Evolutionary conservation across 306 rosid genomes (phyloP), one percentile per base, ranked within the genome.

Genomic region (Betula pendula): DNA sequence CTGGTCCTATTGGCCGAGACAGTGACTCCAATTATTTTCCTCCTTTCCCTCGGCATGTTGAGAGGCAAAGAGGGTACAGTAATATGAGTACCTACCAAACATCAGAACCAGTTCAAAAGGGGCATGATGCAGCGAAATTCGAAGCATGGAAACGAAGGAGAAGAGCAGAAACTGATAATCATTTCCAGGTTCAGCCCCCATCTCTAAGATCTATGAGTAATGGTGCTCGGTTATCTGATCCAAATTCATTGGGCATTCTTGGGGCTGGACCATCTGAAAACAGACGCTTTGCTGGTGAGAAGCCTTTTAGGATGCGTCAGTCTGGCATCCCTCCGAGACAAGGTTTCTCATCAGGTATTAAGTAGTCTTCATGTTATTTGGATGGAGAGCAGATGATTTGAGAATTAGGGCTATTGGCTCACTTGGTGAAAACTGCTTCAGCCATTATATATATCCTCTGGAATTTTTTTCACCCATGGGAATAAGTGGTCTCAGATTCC

Each of bases 111-210:
- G 90, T 81, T 79, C 91, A 78, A 60, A 90, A 84, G 74, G 88
- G 84, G 52, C 72, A 29, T 6, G 90, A 81, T 53, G 75, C 89
- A 40, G 98, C 89, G 29, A 96, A 91, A 71, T 88, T 79, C 1
- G 99, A 91, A 84, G 90, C 96, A 48, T 96, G 97, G 98, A 96
- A 96, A 83, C 90, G 94, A 19, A 80, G 99, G 81, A 88, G 90
- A 85, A 89, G 97, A 85, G 85, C 78, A 27, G 97, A 90, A 80
- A 75, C 78, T 19, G 99, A 89, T 49, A 82, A 69, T 49, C 81
- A 90, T 76, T 75, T 89, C 81, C 96, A 83, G 79, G 86, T 80
- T 71, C 96, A 82, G 76, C 84, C 76, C 5, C 89, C 85, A 48
- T 80, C 97, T 81, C 89, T 87, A 79, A 90, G 92, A 84, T 71